Percentiles rank a stretch among this genome's conserved stretches.
Conservation (phyloP, 441 rosid species). For the Populus hybrid region DNA sequence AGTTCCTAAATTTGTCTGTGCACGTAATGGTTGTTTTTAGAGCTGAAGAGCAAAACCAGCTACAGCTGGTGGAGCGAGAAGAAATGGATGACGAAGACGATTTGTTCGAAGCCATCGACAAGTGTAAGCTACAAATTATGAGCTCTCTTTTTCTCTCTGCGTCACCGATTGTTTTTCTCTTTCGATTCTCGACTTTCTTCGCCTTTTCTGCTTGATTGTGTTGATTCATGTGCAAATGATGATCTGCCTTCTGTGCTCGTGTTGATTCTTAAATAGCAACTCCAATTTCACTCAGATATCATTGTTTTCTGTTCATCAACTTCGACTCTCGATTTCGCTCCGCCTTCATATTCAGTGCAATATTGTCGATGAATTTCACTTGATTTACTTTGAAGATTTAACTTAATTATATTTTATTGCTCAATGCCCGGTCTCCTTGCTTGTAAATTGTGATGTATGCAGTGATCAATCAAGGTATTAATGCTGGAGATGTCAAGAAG, state of each 20-base stretch:
- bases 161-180: background rate
- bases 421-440: background rate
- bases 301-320: background rate
- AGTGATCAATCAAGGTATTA: slow-evolving; percentile 84
- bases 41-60: slow-evolving; percentile 72
- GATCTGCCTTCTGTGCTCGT: background rate
- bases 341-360: background rate
- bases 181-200: background rate
- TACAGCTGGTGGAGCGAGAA: slow-evolving; percentile 88
- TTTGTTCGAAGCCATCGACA: slow-evolving; percentile 77
- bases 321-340: background rate
- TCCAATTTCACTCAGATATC: background rate
- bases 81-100: slow-evolving; percentile 85
- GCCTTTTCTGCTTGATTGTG: background rate
- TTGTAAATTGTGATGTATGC: background rate
- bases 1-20: background rate
- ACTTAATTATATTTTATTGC: background rate
- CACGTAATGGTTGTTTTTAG: slow-evolving; percentile 35
- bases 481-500: slow-evolving; percentile 91
- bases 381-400: background rate
- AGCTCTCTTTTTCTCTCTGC: slow-evolving; percentile 7
- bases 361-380: background rate
- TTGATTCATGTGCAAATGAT: background rate
- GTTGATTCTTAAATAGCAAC: background rate
- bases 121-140: slow-evolving; percentile 37